Evolutionary conservation across 495 filamentous ascomycete species (phyloP).

Genomic region (Venustampulla echinocandica): DNA sequence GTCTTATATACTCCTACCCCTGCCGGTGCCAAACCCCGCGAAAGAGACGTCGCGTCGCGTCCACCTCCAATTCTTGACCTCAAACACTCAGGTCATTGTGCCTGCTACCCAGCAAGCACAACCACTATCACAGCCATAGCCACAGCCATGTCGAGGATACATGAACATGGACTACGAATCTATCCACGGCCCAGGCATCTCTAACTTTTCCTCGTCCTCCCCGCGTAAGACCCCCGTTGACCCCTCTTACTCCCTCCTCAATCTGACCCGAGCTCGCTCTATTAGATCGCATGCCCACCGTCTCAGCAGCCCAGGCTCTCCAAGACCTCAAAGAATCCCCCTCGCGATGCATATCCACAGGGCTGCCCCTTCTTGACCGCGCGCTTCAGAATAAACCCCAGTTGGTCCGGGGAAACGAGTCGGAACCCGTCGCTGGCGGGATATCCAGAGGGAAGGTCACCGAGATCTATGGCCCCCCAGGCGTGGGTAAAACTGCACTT

Average conservation of each 20-base stretch:
- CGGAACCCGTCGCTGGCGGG: constrained; percentile 30
- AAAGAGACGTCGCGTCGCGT: too few relatives aligned
- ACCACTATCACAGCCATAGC: too few relatives aligned
- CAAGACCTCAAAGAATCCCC: constrained; percentile 47
- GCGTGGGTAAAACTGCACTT: constrained; percentile 77
- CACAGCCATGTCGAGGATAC: too few relatives aligned
- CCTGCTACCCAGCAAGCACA: too few relatives aligned
- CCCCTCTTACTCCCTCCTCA: neutral
- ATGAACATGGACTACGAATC: constrained; percentile 21
- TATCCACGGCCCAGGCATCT: constrained; percentile 18
- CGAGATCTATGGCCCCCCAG: constrained; percentile 84
- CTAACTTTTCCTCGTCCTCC: constrained; percentile 18
- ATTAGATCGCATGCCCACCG: constrained; percentile 70
- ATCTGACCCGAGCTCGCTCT: neutral
- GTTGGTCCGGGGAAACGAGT: neutral
- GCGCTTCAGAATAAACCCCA: constrained; percentile 29
- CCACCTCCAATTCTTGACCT: too few relatives aligned
- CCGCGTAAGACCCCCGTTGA: constrained; percentile 4
- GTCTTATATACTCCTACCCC: too few relatives aligned
- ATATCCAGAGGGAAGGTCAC: constrained; percentile 70
- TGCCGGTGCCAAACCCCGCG: too few relatives aligned
- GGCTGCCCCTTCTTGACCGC: constrained; percentile 53
- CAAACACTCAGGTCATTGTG: too few relatives aligned
- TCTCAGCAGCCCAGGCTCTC: constrained; percentile 80
- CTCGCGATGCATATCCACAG: constrained; percentile 53